Conservation (phyloP, 2,329 filamentous ascomycete genomes). For the Xylaria sp. region DNA sequence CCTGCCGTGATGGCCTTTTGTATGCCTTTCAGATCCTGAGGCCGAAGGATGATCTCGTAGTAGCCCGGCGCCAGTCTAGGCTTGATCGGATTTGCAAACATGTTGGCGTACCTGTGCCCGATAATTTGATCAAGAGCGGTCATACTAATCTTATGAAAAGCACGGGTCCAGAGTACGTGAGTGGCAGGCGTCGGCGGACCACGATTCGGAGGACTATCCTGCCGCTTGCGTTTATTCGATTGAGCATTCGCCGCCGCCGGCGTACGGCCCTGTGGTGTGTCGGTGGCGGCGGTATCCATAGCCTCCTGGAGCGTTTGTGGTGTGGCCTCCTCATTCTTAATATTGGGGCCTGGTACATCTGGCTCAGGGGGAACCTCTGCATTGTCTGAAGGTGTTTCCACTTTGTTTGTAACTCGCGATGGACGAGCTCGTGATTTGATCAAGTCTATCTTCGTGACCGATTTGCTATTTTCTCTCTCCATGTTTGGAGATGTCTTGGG, state of each 20-base stretch:
- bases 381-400: constrained; percentile 51
- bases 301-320: constrained; percentile 64
- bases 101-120: constrained; percentile 80
- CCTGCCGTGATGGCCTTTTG: constrained; percentile 66
- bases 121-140: constrained; percentile 80
- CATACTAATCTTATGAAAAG: constrained; percentile 76
- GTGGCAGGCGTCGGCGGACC: constrained; percentile 65
- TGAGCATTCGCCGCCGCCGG: constrained; percentile 51
- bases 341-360: constrained; percentile 52
- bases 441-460: constrained; percentile 41
- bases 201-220: constrained; percentile 59
- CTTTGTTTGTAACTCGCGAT: constrained; percentile 51
- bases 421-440: constrained; percentile 48
- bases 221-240: constrained; percentile 66
- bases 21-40: constrained; percentile 82
- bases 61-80: constrained; percentile 82
- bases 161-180: constrained; percentile 79
- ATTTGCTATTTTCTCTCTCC: constrained; percentile 49
- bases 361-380: constrained; percentile 61
- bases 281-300: constrained; percentile 65
- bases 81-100: constrained; percentile 79
- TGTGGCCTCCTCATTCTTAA: constrained; percentile 70
- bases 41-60: constrained; percentile 75
- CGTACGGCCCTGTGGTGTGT: constrained; percentile 56
- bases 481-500: constrained; percentile 48